Base-by-base conservation (phyloP, 805 yeast species). In the Priceomyces castillae region DNA sequence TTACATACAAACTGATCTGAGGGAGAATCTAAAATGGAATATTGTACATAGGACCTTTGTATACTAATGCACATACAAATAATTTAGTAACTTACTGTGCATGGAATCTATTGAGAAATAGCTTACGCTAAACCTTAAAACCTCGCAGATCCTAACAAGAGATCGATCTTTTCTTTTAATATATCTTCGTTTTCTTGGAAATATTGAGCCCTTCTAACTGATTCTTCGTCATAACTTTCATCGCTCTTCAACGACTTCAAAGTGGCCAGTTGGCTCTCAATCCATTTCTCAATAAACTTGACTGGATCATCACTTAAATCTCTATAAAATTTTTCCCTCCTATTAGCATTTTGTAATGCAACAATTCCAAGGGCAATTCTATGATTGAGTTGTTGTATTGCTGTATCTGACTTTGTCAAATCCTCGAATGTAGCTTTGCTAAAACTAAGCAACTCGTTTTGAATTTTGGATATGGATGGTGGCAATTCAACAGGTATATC, bases 201-300 rank as follows among this genome's bases (percentile, higher is more conserved):
- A 64, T 84, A 94, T 14, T 82, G 81, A 2, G 96, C 80, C 55
- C 85, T 78, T 68, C 99, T 81, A 4, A 89, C 96, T 16, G 79
- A 73, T 59, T 90, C 97, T 66, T 92, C 97, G 58, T 82, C 83
- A 64, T 82, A 86, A 7, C 90, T 92, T 54, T 86, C 94, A 50
- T 94, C 98, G 51, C 96, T 90, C 46, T 89, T 78, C 50, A 94
- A 73, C 11, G 92, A 86, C 65, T 86, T 90, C 57, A 94, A 74
- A 38, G 92, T 86, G 46, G 89, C 87, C 12, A 89, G 74, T 62
- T 94, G 95, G 35, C 89, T 83, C 35, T 82, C 84, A 48, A 82
- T 71, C 78, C 96, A 86, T 40, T 80, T 75, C 43, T 82, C 73
- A 52, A 94, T 67, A 54, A 89, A 87, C 18, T 74, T 74, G 3